phyloP scores from a whole-genome alignment of 2,329 filamentous ascomycete species.

The Chrysoporthe puriensis region DNA sequence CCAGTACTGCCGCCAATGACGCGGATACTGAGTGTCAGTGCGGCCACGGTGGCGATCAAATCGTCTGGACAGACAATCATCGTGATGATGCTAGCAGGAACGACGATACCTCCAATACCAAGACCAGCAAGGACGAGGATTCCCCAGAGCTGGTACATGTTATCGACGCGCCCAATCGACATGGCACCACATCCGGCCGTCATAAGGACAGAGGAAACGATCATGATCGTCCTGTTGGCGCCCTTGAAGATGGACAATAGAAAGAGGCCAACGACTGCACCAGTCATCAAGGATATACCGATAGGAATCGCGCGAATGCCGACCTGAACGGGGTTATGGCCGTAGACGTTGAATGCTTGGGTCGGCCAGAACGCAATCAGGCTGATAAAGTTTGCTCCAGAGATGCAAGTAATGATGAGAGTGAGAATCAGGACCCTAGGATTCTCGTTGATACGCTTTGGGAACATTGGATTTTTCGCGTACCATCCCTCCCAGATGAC shows the following conservation, averaged over 20 bases:
- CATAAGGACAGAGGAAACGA: constrained; percentile 64
- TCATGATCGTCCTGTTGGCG: constrained; percentile 62
- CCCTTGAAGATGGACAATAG: constrained; percentile 61
- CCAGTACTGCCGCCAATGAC: constrained; percentile 69
- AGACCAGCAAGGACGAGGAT: constrained; percentile 64
- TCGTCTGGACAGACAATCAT: constrained; percentile 73
- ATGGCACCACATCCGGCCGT: constrained; percentile 64
- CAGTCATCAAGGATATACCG: constrained; percentile 64
- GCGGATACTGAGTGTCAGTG: constrained; percentile 70
- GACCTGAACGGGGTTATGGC: constrained; percentile 64
- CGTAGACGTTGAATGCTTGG: constrained; percentile 67
- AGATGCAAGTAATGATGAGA: constrained; percentile 61
- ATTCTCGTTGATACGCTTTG: constrained; percentile 44
- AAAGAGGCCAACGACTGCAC: constrained; percentile 61
- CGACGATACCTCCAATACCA: constrained; percentile 69
- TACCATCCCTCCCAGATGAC: constrained; percentile 42
- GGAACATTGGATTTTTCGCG: constrained; percentile 49
- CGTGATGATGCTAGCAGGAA: constrained; percentile 69
- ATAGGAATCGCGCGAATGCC: constrained; percentile 69
- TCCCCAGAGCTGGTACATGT: constrained; percentile 57
- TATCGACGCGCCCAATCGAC: constrained; percentile 53
- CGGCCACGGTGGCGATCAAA: constrained; percentile 70
- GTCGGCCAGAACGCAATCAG: constrained; percentile 65
- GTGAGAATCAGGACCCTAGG: constrained; percentile 55
- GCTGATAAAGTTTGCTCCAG: constrained; percentile 62